Evolutionary conservation across 2,329 filamentous ascomycete species (phyloP).

Genomic region (Cladophialophora carrionii): DNA sequence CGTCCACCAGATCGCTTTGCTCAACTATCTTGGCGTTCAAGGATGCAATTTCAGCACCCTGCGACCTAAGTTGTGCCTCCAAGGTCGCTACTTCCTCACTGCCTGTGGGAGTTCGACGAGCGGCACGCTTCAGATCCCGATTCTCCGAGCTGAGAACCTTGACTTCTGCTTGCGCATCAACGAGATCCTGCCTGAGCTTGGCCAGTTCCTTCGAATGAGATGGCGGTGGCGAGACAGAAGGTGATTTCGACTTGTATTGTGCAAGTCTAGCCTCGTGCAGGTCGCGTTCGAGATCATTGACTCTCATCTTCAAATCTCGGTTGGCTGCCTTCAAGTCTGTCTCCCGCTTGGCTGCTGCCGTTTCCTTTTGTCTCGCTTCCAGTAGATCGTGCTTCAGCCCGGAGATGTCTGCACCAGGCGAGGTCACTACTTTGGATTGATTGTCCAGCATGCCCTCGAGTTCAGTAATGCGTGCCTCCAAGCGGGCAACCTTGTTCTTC

Average conservation of each 20-base stretch:
- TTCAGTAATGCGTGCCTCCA: constrained; percentile 61
- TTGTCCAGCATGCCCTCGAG: constrained; percentile 59
- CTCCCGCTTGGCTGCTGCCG: constrained; percentile 68
- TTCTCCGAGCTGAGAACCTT: constrained; percentile 59
- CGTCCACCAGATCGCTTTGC: constrained; percentile 67
- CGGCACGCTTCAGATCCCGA: constrained; percentile 56
- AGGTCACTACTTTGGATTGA: constrained; percentile 51
- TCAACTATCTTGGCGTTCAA: constrained; percentile 73
- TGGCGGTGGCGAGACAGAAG: constrained; percentile 58
- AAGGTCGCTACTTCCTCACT: constrained; percentile 51
- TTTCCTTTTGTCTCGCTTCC: constrained; percentile 67
- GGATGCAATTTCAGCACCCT: constrained; percentile 60
- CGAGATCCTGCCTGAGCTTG: constrained; percentile 64
- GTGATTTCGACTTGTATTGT: constrained; percentile 54
- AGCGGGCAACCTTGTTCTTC: constrained; percentile 65
- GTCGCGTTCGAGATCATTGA: constrained; percentile 68
- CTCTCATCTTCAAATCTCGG: constrained; percentile 65
- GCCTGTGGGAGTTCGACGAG: constrained; percentile 52
- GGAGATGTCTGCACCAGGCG: constrained; percentile 56
- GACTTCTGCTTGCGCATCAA: constrained; percentile 62
- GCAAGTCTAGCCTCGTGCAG: constrained; percentile 63
- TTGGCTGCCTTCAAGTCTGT: constrained; percentile 64
- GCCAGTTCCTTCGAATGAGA: constrained; percentile 61
- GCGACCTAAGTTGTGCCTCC: constrained; percentile 53
- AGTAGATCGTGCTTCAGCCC: constrained; percentile 66